Evolutionary conservation across 2,329 filamentous ascomycete species (phyloP).

Genomic region (Furcasterigmium furcatum): DNA sequence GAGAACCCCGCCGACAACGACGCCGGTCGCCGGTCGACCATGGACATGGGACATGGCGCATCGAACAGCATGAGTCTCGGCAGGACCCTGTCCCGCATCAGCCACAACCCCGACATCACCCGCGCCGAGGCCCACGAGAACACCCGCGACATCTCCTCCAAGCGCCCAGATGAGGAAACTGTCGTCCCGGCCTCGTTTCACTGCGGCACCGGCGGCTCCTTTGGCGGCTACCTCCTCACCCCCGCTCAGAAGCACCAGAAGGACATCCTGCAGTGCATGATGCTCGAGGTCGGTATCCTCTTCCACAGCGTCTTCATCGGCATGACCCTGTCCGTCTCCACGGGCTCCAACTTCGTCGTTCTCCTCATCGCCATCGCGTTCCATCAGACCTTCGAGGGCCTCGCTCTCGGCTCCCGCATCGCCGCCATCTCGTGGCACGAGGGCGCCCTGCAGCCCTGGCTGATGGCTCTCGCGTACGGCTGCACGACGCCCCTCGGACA

Average conservation of each 20-base stretch:
- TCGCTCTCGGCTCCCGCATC: constrained; percentile 63
- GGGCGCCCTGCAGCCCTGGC: constrained; percentile 46
- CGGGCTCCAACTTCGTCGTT: constrained; percentile 73
- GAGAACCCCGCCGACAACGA: constrained; percentile 7
- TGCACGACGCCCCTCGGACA: constrained; percentile 69
- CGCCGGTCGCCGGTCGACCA: not conserved
- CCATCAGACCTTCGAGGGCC: constrained; percentile 59
- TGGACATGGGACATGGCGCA: constrained; percentile 2
- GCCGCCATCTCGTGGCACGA: constrained; percentile 46
- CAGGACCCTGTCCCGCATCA: constrained; percentile 8
- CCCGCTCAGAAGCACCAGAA: constrained; percentile 58
- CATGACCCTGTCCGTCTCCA: constrained; percentile 77
- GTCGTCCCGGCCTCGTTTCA: constrained; percentile 1
- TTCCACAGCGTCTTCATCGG: constrained; percentile 82
- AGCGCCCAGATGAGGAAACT: constrained; percentile 9
- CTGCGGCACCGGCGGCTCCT: not conserved
- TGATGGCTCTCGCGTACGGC: constrained; percentile 57
- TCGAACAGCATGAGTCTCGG: constrained; percentile 5
- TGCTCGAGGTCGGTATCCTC: constrained; percentile 76
- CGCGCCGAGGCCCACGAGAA: not conserved
- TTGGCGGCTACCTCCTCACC: constrained; percentile 22
- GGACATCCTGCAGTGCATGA: constrained; percentile 70
- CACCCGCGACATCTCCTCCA: constrained; percentile 21
- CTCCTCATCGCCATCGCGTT: constrained; percentile 76
- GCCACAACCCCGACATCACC: not conserved